Percentiles rank a stretch among this genome's conserved stretches.
phyloP scores from a whole-genome alignment of 495 filamentous ascomycete genomes.

The Immersiella caudata region DNA sequence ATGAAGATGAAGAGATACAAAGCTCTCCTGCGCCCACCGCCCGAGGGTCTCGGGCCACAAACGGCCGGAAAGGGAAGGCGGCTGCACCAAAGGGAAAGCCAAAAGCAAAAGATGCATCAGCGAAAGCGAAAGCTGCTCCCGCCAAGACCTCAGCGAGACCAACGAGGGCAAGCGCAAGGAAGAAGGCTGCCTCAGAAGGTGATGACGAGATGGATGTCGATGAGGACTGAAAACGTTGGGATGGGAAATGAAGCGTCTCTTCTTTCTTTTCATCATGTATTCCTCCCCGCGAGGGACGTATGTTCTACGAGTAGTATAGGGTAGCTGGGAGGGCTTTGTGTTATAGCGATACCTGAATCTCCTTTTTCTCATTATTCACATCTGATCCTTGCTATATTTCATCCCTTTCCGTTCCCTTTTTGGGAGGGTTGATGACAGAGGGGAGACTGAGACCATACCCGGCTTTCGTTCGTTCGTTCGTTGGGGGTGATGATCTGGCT shows the following conservation, averaged over 20 bases:
- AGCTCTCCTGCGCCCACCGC: not conserved
- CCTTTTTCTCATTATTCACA: not conserved
- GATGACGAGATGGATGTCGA: constrained; percentile 33
- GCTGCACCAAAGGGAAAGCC: constrained; percentile 12
- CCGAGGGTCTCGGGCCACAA: constrained; percentile 14
- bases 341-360: not conserved
- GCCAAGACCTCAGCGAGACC: constrained; percentile 8
- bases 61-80: constrained; percentile 24
- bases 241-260: not conserved
- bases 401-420: not conserved
- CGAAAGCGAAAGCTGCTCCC: constrained; percentile 4
- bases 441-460: not conserved
- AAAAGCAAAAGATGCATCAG: constrained; percentile 15
- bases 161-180: constrained; percentile 21
- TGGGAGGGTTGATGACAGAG: not conserved
- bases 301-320: not conserved
- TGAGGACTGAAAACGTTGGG: constrained; percentile 20
- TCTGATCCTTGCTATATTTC: not conserved
- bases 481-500: not conserved
- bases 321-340: not conserved
- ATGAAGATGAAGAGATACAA: constrained; percentile 25
- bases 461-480: not conserved
- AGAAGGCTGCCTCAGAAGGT: constrained; percentile 4
- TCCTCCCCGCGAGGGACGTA: not conserved
- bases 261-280: not conserved